Conservation (phyloP, 139 green algal genomes). For the Chlamydomonas schloesseri region DNA sequence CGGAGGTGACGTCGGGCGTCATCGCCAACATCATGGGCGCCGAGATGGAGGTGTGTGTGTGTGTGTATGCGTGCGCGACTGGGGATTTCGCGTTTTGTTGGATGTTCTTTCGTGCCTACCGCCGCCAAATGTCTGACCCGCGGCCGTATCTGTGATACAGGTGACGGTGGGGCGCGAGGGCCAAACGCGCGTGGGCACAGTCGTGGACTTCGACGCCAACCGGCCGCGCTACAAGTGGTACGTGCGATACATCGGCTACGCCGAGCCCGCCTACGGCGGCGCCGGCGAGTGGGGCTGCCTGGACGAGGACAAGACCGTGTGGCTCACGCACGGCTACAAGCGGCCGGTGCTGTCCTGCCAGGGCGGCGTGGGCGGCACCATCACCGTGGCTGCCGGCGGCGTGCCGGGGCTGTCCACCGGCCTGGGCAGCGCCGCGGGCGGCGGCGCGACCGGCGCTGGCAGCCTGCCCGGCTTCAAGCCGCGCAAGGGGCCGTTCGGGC, state of each 20-base stretch:
- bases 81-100: no score
- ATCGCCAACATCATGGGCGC: slow-evolving; percentile 24
- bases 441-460: background rate
- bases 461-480: background rate
- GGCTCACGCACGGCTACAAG: slow-evolving; percentile 40
- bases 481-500: slow-evolving; percentile 30
- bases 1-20: background rate
- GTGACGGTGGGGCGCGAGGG: slow-evolving; percentile 26
- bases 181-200: background rate
- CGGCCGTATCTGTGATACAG: no score
- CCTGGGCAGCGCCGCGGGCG: background rate
- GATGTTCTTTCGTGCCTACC: no score
- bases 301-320: slow-evolving; percentile 9
- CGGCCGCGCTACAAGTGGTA: slow-evolving; percentile 44
- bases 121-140: no score
- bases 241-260: slow-evolving; percentile 25
- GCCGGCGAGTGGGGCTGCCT: slow-evolving; percentile 34
- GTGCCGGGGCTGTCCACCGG: background rate
- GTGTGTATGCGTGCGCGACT: no score
- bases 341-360: background rate
- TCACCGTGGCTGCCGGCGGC: background rate
- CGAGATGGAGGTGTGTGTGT: slow-evolving; percentile 22
- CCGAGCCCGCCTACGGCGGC: slow-evolving; percentile 41
- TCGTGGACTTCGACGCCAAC: slow-evolving; percentile 29
- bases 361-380: slow-evolving; percentile 8